Conservation (phyloP, 2,329 filamentous ascomycete species). For the Neonectria faginata region DNA sequence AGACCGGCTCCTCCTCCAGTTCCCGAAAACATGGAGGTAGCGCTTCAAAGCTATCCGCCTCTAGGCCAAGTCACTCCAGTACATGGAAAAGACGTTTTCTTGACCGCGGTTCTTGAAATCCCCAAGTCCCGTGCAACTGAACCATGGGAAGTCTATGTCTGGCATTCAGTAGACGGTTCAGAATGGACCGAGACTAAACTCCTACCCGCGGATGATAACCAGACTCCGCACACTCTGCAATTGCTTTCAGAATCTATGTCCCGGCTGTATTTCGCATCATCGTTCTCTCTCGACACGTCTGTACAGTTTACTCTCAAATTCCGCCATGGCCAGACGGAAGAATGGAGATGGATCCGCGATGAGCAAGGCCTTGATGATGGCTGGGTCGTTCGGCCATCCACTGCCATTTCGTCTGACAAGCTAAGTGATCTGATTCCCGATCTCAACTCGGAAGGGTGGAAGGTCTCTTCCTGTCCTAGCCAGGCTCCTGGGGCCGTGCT, state of each 20-base stretch:
- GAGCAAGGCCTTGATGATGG: slow-evolving; percentile 74
- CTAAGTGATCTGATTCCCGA: slow-evolving; percentile 68
- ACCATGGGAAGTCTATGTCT: slow-evolving; percentile 79
- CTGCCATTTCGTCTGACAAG: slow-evolving; percentile 50
- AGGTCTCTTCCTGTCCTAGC: slow-evolving; percentile 66
- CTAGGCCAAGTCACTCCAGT: slow-evolving; percentile 79
- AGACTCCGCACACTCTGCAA: slow-evolving; percentile 65
- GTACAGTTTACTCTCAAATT: slow-evolving; percentile 80
- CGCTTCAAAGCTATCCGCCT: slow-evolving; percentile 71
- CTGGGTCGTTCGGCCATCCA: slow-evolving; percentile 61
- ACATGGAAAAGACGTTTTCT: slow-evolving; percentile 59
- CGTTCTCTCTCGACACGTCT: slow-evolving; percentile 60
- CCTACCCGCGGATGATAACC: slow-evolving; percentile 36
- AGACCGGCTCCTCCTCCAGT: slow-evolving; percentile 47
- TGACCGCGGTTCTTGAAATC: slow-evolving; percentile 79
- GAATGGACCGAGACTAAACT: slow-evolving; percentile 67
- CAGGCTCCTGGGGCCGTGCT: slow-evolving; percentile 77
- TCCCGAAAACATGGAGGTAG: slow-evolving; percentile 51
- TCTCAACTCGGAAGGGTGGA: slow-evolving; percentile 65
- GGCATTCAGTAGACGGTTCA: slow-evolving; percentile 72
- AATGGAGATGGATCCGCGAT: slow-evolving; percentile 80
- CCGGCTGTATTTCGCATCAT: slow-evolving; percentile 66
- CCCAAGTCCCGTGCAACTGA: slow-evolving; percentile 64
- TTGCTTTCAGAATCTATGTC: slow-evolving; percentile 37
- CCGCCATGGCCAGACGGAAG: slow-evolving; percentile 60